These are phyloP conservation scores for Neurospora intermedia DNA, from an alignment of 495 filamentous ascomycete genomes.

Conservation along the genomic window DNA sequence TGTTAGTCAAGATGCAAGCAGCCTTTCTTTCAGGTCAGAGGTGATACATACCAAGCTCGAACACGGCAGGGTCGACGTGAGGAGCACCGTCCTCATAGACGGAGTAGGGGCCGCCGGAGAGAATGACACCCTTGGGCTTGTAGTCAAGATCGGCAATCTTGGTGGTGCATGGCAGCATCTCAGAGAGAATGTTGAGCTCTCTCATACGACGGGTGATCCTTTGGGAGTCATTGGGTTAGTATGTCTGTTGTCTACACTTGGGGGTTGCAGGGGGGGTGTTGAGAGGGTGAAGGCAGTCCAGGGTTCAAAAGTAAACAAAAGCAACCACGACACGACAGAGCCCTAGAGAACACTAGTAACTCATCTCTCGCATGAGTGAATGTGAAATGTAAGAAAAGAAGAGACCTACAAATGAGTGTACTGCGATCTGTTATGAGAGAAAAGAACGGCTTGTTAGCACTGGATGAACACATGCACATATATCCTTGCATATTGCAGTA, in stretches of 20 bases:
- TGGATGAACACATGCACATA: not conserved
- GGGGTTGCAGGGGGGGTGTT: not conserved
- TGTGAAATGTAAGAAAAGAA: not conserved
- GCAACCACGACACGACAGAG: not conserved
- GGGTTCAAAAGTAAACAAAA: not conserved
- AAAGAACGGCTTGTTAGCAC: not conserved
- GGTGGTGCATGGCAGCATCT: conserved; percentile 88
- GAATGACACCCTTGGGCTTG: conserved; percentile 72
- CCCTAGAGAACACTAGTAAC: not conserved
- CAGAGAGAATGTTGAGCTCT: conserved; percentile 74
- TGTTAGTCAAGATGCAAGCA: not conserved
- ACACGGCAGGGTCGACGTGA: conserved; percentile 62
- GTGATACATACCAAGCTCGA: conserved; percentile 65
- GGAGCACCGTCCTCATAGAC: conserved; percentile 20
- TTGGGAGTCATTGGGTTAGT: not conserved
- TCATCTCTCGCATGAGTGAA: not conserved
- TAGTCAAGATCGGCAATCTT: conserved; percentile 69
- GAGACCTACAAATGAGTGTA: not conserved
- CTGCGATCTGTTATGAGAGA: not conserved
- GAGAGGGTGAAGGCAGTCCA: not conserved
- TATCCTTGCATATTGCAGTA: not conserved
- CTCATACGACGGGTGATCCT: conserved; percentile 62
- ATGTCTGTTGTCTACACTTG: not conserved
- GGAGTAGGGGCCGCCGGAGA: conserved; percentile 48
- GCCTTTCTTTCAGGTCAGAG: not conserved